phyloP scores from a whole-genome alignment of 805 yeast species.

The Yarrowia deformans region DNA sequence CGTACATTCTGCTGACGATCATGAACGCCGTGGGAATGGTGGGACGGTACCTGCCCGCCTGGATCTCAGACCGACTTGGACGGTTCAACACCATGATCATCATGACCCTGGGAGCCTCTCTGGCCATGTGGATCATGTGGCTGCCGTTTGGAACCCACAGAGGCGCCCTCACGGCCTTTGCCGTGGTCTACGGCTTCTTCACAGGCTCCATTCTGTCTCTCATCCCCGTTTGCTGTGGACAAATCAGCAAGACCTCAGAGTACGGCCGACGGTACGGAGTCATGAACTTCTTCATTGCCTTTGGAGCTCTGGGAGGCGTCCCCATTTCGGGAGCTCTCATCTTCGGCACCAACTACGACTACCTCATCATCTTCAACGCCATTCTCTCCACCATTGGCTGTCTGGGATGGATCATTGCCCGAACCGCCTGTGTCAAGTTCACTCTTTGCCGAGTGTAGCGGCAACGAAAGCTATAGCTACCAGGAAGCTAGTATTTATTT shows the following conservation, averaged over 20 bases:
- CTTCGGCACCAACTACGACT: slow-evolving; percentile 39
- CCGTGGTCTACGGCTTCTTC: slow-evolving; percentile 61
- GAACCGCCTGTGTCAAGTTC: slow-evolving; percentile 33
- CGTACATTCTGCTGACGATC: slow-evolving; percentile 59
- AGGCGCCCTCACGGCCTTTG: slow-evolving; percentile 55
- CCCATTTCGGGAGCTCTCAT: slow-evolving; percentile 61
- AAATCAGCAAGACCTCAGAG: slow-evolving; percentile 61
- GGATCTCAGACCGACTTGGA: slow-evolving; percentile 58
- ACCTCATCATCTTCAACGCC: slow-evolving; percentile 40
- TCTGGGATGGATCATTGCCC: slow-evolving; percentile 17
- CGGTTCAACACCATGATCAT: slow-evolving; percentile 60
- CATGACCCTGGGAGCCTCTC: slow-evolving; percentile 49
- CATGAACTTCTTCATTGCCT: slow-evolving; percentile 64
- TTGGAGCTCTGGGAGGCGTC: slow-evolving; percentile 57
- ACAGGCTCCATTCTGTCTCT: slow-evolving; percentile 64
- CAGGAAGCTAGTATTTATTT: slow-evolving; percentile 1
- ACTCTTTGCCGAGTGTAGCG: slow-evolving; percentile 2
- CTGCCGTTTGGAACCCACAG: slow-evolving; percentile 53
- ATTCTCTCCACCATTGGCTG: slow-evolving; percentile 31
- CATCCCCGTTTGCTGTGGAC: slow-evolving; percentile 67
- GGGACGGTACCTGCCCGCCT: slow-evolving; percentile 58
- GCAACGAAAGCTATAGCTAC: background rate
- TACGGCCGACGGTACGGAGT: slow-evolving; percentile 66
- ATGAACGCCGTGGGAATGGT: slow-evolving; percentile 54
- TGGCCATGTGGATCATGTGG: slow-evolving; percentile 54